Evolutionary conservation across 306 rosid genomes (phyloP).

Genomic region (Bauhinia variegata): DNA sequence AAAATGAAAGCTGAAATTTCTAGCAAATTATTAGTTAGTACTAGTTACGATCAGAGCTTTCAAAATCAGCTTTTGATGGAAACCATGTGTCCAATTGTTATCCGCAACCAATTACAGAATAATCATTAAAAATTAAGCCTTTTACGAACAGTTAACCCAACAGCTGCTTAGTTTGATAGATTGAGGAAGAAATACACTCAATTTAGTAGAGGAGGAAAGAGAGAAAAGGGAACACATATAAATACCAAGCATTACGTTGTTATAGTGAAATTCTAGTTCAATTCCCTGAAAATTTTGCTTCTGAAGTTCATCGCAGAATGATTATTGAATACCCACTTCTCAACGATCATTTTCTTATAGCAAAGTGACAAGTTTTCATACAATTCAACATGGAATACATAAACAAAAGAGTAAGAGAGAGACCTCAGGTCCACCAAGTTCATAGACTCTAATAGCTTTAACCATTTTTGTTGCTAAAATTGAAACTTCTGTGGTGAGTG

Average conservation of each 20-base stretch:
- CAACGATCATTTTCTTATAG: background rate
- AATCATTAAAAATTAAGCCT: background rate
- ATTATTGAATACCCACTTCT: background rate
- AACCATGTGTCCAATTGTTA: background rate
- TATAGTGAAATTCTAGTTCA: background rate
- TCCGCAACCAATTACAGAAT: background rate
- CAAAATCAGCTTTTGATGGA: background rate
- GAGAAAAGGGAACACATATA: no score
- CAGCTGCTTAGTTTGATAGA: no score
- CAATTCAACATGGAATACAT: background rate
- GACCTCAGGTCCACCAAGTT: constrained; percentile 79
- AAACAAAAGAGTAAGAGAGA: background rate
- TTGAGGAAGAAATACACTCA: no score
- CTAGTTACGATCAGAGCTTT: background rate
- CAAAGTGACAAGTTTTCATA: background rate
- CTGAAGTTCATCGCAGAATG: background rate
- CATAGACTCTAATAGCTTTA: constrained; percentile 74
- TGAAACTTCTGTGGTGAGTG: constrained; percentile 34
- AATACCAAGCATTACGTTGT: no score
- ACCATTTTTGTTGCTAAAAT: constrained; percentile 53
- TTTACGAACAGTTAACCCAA: no score
- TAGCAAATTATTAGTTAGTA: no score
- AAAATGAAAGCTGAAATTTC: no score
- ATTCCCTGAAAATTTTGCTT: background rate
- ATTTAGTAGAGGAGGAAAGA: no score